These are phyloP conservation scores for Earliella scabrosa DNA, from an alignment of 1,284 basidiomycete species.

Conservation along the genomic window DNA sequence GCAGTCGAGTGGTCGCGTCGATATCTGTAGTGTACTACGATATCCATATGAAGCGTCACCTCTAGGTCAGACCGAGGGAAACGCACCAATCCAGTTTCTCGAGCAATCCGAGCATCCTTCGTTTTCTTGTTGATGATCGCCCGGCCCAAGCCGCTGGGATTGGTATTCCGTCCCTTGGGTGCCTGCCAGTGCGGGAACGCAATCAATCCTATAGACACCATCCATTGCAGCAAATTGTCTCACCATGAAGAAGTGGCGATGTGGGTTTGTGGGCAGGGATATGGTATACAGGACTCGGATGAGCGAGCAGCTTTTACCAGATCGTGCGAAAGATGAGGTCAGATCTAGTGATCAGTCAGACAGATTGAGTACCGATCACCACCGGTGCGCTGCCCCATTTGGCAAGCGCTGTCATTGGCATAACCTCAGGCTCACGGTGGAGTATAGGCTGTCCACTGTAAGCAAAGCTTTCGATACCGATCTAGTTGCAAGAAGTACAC, in stretches of 20 bases:
- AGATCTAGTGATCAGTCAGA: constrained; percentile 16
- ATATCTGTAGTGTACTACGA: constrained; percentile 82
- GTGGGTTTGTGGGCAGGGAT: too few relatives aligned
- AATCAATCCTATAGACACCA: too few relatives aligned
- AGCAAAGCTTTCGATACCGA: too few relatives aligned
- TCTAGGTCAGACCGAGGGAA: neutral
- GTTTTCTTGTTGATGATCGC: constrained; percentile 90
- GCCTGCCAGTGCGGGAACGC: too few relatives aligned
- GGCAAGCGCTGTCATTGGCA: constrained; percentile 9
- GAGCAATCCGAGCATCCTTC: constrained; percentile 77
- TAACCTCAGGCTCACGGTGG: neutral
- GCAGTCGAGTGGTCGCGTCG: constrained; percentile 71
- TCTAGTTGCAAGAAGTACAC: too few relatives aligned
- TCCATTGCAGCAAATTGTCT: too few relatives aligned
- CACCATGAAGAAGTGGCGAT: too few relatives aligned
- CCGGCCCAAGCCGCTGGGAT: constrained; percentile 83
- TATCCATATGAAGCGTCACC: constrained; percentile 1
- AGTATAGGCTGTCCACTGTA: too few relatives aligned
- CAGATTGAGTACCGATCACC: constrained; percentile 19
- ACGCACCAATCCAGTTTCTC: constrained; percentile 78
- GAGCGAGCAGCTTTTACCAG: neutral
- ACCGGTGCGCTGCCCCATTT: neutral
- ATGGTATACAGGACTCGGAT: too few relatives aligned
- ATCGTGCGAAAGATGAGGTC: constrained; percentile 8
- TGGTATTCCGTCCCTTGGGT: constrained; percentile 55